phyloP scores from a whole-genome alignment of 306 rosid species.

The Dalbergia oliveri region DNA sequence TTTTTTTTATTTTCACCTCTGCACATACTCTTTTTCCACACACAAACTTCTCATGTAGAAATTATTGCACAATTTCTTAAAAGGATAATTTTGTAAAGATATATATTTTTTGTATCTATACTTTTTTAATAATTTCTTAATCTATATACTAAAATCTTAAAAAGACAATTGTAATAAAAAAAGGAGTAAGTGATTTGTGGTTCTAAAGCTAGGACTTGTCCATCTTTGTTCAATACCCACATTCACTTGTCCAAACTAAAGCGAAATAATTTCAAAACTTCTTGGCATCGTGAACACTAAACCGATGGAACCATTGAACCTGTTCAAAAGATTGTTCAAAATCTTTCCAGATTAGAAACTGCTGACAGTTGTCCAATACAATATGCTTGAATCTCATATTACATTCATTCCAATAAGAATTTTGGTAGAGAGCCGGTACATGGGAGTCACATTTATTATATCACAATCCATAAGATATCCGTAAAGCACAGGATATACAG shows the following conservation, averaged over 20 bases:
- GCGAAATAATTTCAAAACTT: not conserved
- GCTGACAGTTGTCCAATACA: not conserved
- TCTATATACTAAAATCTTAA: too few species aligned
- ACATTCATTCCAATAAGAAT: not conserved
- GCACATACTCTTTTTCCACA: too few species aligned
- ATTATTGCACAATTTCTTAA: too few species aligned
- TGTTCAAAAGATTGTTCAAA: not conserved
- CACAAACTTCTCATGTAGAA: too few species aligned
- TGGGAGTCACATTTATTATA: conserved; percentile 20
- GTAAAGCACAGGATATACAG: not conserved
- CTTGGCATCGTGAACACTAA: not conserved
- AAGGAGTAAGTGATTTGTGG: too few species aligned
- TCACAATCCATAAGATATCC: conserved; percentile 11
- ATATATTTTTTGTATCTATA: too few species aligned
- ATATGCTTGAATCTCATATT: not conserved
- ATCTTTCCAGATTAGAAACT: not conserved
- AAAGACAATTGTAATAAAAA: too few species aligned
- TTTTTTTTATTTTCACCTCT: too few species aligned
- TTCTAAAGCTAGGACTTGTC: not conserved
- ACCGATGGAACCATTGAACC: not conserved
- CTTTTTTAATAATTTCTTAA: too few species aligned
- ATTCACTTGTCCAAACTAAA: not conserved
- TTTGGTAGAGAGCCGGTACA: not conserved
- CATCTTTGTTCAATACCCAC: not conserved
- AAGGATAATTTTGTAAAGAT: too few species aligned